Conservation (phyloP, 2,329 filamentous ascomycete species). For the Fusarium sp. region DNA sequence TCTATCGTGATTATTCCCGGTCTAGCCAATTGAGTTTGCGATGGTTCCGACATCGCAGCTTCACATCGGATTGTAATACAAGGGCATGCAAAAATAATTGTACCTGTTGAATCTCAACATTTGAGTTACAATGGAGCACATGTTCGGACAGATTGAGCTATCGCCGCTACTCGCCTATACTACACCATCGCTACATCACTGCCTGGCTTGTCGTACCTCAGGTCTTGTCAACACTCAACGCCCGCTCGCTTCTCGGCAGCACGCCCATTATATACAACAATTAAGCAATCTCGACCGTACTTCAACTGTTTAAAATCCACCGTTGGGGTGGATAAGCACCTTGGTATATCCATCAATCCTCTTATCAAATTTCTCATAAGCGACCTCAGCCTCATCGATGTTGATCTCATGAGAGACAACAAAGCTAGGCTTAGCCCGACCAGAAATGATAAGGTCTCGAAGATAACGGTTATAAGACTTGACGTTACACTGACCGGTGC, state of each 20-base stretch:
- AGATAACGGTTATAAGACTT: slow-evolving; percentile 75
- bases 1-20: slow-evolving; percentile 6
- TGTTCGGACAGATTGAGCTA: neutral
- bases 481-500: slow-evolving; percentile 74
- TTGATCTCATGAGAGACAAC: slow-evolving; percentile 73
- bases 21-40: slow-evolving; percentile 24
- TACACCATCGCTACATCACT: neutral
- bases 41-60: slow-evolving; percentile 40
- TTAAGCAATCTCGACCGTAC: neutral
- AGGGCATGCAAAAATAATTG: neutral
- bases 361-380: slow-evolving; percentile 75
- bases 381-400: slow-evolving; percentile 69
- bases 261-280: neutral
- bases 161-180: neutral
- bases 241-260: neutral
- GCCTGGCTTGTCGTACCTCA: neutral
- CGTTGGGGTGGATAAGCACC: slow-evolving; percentile 74
- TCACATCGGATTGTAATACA: neutral
- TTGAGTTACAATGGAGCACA: neutral
- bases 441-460: slow-evolving; percentile 72
- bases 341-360: slow-evolving; percentile 75
- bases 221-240: neutral
- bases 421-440: slow-evolving; percentile 73
- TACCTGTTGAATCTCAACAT: neutral
- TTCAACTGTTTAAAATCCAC: slow-evolving; percentile 46